Evolutionary conservation across 257 asterid species (phyloP).

Genomic region (Primulina huaijiensis): DNA sequence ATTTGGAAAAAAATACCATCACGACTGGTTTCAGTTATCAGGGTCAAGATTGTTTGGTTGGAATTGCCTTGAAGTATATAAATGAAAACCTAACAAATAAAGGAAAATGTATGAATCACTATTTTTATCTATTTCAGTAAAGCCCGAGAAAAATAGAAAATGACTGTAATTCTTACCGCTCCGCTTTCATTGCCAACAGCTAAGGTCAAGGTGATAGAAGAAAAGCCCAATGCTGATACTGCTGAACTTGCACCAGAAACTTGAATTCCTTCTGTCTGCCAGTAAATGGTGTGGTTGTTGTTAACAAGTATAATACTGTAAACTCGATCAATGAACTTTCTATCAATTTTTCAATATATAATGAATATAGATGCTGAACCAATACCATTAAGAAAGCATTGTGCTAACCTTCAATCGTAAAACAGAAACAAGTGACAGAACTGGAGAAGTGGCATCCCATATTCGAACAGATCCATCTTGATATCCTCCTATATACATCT

Average conservation of each 20-base stretch:
- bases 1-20: conserved; percentile 46
- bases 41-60: conserved; percentile 43
- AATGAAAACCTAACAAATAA: conserved; percentile 55
- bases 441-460: conserved; percentile 87
- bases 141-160: conserved; percentile 23
- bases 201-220: conserved; percentile 51
- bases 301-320: conserved; percentile 21
- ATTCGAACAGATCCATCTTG: conserved; percentile 82
- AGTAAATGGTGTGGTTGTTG: conserved; percentile 25
- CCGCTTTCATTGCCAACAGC: conserved; percentile 88
- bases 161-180: conserved; percentile 47
- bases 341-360: conserved; percentile 9
- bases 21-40: conserved; percentile 47
- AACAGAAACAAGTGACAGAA: conserved; percentile 57
- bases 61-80: conserved; percentile 48
- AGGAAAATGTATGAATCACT: conserved; percentile 16
- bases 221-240: conserved; percentile 69
- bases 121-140: conserved; percentile 8
- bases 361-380: not conserved
- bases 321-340: conserved; percentile 16
- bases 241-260: conserved; percentile 57
- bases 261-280: conserved; percentile 52
- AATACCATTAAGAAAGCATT: not conserved
- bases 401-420: conserved; percentile 60
- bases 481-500: conserved; percentile 83